Evolutionary conservation across 805 yeast species (phyloP), one percentile per base, ranked within the genome.

Genomic region (Myxozyma melibiosi): DNA sequence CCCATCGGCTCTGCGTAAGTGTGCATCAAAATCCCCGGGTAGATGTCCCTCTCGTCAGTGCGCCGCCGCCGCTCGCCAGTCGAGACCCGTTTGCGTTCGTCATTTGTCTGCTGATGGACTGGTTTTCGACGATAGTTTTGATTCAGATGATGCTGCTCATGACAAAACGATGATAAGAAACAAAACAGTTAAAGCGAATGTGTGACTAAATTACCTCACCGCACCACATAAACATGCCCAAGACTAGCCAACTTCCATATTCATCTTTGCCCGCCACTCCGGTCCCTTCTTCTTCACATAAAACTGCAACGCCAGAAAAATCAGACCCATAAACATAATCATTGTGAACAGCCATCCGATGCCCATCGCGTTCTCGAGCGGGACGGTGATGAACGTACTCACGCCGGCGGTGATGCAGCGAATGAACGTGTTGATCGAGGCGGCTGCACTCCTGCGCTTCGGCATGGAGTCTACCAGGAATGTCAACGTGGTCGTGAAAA

Each of bases 401-500:
- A 78, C 76, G 0, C 95, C 88, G 0, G 96, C 96, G 57, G 86
- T 73, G 1, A 82, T 73, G 77, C 84, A 86, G 65, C 96, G 77
- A 18, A 85, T 76, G 54, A 89, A 78, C 67, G 89, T 90, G 66
- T 87, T 89, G 49, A 90, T 70, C 0, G 96, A 96, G 47, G 89
- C 88, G 0, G 95, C 96, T 0, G 96, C 86, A 13, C 96, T 91
- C 40, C 96, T 95, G 65, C 84, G 79, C 0, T 96, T 95, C 0
- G 96, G 96, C 43, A 90, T 76, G 1, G 90, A 82, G 67, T 89
- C 96, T 1, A 89, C 90, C 55, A 89, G 73, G 67, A 88, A 90
- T 0, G 96, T 88, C 2, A 85, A 81, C 0, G 90, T 85, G 7
- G 88, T 82, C 2, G 95, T 94, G 64, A 88, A 88, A 2, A 87